phyloP scores from a whole-genome alignment of 495 filamentous ascomycete genomes.

The Lasiosphaeria hispida region DNA sequence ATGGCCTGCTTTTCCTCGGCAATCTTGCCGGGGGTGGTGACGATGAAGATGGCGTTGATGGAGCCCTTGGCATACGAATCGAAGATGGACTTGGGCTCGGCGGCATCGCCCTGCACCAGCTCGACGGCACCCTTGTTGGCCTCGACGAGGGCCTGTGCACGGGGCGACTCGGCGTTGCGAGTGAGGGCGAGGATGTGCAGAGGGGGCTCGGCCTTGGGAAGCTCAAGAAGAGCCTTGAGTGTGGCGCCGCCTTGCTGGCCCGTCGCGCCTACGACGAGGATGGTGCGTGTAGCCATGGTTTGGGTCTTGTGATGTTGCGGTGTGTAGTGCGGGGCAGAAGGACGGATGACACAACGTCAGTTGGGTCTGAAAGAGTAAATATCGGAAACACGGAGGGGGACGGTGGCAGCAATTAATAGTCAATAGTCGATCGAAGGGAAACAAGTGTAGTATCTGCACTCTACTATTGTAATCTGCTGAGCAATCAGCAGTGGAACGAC shows the following conservation, averaged over 20 bases:
- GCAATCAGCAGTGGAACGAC: too few species aligned
- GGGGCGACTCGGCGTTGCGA: slow-evolving; percentile 53
- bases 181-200: slow-evolving; percentile 70
- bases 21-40: slow-evolving; percentile 41
- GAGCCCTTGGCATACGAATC: slow-evolving; percentile 40
- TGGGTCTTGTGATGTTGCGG: too few species aligned
- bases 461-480: too few species aligned
- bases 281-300: slow-evolving; percentile 23
- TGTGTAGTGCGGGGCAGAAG: too few species aligned
- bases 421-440: too few species aligned
- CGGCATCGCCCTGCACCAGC: slow-evolving; percentile 57
- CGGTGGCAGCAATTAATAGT: too few species aligned
- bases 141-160: slow-evolving; percentile 50
- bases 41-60: slow-evolving; percentile 49
- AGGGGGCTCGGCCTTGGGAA: slow-evolving; percentile 25
- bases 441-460: too few species aligned
- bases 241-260: slow-evolving; percentile 68
- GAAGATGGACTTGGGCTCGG: slow-evolving; percentile 54
- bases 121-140: slow-evolving; percentile 38
- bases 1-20: slow-evolving; percentile 62
- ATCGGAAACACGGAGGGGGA: too few species aligned
- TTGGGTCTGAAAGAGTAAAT: too few species aligned
- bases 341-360: too few species aligned
- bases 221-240: slow-evolving; percentile 54
- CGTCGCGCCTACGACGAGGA: slow-evolving; percentile 63